Percentiles rank a stretch among this genome's conserved stretches.
These are phyloP conservation scores for Firmiana major DNA, from an alignment of 345 rosid species.

Conservation along the genomic window DNA sequence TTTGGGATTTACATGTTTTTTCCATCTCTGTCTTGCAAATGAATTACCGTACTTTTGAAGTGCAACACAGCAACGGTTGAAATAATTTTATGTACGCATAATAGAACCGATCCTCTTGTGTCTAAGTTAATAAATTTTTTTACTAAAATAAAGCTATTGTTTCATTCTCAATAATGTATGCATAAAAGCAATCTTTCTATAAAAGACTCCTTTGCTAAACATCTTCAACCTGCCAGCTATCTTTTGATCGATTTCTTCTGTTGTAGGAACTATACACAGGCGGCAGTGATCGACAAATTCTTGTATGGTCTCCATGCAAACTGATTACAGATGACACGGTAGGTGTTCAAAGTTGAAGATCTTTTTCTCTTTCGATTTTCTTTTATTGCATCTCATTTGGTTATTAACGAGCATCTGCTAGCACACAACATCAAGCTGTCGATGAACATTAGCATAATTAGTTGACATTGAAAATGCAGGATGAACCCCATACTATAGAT, in stretches of 20 bases:
- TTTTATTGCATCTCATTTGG: background rate
- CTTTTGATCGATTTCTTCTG: slow-evolving; percentile 13
- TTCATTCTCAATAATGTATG: background rate
- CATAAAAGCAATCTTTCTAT: background rate
- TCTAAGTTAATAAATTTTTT: background rate
- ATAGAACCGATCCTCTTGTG: background rate
- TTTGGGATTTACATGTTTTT: background rate
- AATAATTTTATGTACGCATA: background rate
- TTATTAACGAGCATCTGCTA: background rate
- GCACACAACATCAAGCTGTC: background rate
- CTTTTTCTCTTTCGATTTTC: background rate
- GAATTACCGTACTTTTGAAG: background rate
- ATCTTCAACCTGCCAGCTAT: too few species aligned
- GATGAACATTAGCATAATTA: background rate
- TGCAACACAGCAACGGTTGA: background rate
- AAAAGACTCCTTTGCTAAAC: background rate
- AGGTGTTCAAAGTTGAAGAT: slow-evolving; percentile 10
- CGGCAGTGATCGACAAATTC: slow-evolving; percentile 75
- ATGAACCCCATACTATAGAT: slow-evolving; percentile 41
- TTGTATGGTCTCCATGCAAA: slow-evolving; percentile 78
- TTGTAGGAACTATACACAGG: slow-evolving; percentile 82
- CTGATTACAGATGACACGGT: slow-evolving; percentile 38
- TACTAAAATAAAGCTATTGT: background rate
- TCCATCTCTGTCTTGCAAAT: background rate
- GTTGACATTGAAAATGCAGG: slow-evolving; percentile 34